These are phyloP conservation scores for Aeschynomene evenia DNA, from an alignment of 306 rosid species.

Conservation along the genomic window DNA sequence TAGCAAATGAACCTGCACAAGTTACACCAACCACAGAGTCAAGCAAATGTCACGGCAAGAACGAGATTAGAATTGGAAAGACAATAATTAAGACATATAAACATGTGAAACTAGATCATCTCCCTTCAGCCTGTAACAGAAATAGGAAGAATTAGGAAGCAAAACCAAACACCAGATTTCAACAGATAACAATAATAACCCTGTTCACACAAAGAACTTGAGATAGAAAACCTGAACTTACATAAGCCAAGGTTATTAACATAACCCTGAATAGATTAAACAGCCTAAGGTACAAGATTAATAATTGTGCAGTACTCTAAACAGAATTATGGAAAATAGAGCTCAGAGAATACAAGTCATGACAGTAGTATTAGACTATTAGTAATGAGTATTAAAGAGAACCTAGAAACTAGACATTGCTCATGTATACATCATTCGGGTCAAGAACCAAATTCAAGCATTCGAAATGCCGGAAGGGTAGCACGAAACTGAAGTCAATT, in stretches of 20 bases:
- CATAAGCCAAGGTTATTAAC: conserved; percentile 27
- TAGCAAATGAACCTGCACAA: conserved; percentile 71
- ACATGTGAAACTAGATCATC: conserved; percentile 35
- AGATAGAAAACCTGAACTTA: conserved; percentile 29
- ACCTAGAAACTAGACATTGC: conserved; percentile 26
- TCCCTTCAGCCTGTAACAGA: conserved; percentile 51
- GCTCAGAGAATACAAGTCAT: neutral
- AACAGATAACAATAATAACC: conserved; percentile 28
- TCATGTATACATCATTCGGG: conserved; percentile 20
- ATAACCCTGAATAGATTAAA: conserved; percentile 26
- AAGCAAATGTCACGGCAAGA: conserved; percentile 28
- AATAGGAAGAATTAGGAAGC: conserved; percentile 23
- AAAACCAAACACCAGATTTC: conserved; percentile 24
- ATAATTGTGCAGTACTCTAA: neutral
- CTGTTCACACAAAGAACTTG: conserved; percentile 26
- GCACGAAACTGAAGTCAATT: conserved; percentile 31
- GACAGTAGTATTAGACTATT: neutral
- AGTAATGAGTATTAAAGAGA: conserved; percentile 20
- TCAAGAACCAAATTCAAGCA: conserved; percentile 28
- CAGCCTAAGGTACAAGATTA: neutral
- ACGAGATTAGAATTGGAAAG: conserved; percentile 24
- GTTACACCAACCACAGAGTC: conserved; percentile 46
- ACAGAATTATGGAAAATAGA: conserved; percentile 16
- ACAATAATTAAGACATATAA: conserved; percentile 17
- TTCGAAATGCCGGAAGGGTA: conserved; percentile 24